A percentile compares a stretch with the other conserved stretches of the same genome.
phyloP scores from a whole-genome alignment of 2,329 filamentous ascomycete species.

The Claviceps digitariae region DNA sequence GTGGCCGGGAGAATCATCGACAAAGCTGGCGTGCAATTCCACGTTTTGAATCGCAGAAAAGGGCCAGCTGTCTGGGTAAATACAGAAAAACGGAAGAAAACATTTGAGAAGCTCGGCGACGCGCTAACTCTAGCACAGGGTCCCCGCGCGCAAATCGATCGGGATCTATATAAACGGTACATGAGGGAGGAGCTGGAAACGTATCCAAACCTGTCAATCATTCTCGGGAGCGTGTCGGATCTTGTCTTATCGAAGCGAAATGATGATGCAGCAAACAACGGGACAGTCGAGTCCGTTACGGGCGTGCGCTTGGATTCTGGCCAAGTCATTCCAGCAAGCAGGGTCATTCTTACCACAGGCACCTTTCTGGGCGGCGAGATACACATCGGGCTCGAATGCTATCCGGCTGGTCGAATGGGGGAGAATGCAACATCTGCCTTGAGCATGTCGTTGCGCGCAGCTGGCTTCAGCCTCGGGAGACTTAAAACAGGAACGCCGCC shows the following conservation, averaged over 20 bases:
- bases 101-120: too few relatives aligned
- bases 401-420: conserved; percentile 80
- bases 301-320: conserved; percentile 82
- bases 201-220: conserved; percentile 66
- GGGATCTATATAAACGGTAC: conserved; percentile 72
- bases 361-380: conserved; percentile 95
- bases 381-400: conserved; percentile 77
- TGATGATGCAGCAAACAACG: conserved; percentile 15
- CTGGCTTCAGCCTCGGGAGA: conserved; percentile 78
- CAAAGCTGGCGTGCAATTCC: conserved; percentile 89
- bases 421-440: conserved; percentile 87
- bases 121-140: conserved; percentile 33
- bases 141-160: conserved; percentile 89
- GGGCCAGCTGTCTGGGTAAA: conserved; percentile 80
- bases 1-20: conserved; percentile 81
- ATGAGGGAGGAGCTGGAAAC: conserved; percentile 76
- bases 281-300: conserved; percentile 56
- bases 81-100: too few relatives aligned
- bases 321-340: conserved; percentile 63
- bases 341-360: conserved; percentile 89
- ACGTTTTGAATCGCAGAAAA: conserved; percentile 75
- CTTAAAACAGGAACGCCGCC: conserved; percentile 95
- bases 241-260: conserved; percentile 53
- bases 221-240: conserved; percentile 83
- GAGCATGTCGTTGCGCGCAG: conserved; percentile 77